phyloP scores from a whole-genome alignment of 257 asterid species.

The Phtheirospermum japonicum region DNA sequence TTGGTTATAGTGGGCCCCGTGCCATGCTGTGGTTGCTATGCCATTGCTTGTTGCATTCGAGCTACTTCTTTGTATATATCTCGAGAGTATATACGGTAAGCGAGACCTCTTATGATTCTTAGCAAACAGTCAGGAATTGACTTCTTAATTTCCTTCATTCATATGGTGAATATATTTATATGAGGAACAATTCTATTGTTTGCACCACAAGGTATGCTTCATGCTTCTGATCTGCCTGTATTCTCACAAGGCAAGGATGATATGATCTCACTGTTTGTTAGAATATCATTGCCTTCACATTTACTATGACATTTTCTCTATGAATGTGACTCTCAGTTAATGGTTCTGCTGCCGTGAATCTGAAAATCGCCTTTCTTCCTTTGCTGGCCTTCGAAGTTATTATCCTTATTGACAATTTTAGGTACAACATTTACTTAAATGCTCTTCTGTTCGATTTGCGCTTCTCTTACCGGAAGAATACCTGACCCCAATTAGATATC shows the following conservation, averaged over 20 bases:
- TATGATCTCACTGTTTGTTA: conserved; percentile 18
- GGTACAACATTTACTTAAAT: conserved; percentile 45
- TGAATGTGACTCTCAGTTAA: conserved; percentile 46
- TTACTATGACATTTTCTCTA: conserved; percentile 18
- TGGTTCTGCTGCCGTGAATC: conserved; percentile 65
- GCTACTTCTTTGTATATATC: conserved; percentile 95
- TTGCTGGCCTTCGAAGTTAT: conserved; percentile 75
- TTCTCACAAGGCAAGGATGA: conserved; percentile 18
- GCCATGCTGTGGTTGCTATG: conserved; percentile 93
- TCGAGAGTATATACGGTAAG: conserved; percentile 82
- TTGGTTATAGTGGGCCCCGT: conserved; percentile 94
- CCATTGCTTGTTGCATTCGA: conserved; percentile 95
- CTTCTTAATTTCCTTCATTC: not conserved
- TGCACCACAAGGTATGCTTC: conserved; percentile 11
- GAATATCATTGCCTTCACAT: conserved; percentile 12
- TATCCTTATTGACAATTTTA: conserved; percentile 82
- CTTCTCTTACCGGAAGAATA: conserved; percentile 20
- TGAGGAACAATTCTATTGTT: conserved; percentile 10
- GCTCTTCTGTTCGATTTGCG: conserved; percentile 16
- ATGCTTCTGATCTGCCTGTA: conserved; percentile 23
- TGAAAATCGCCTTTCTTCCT: conserved; percentile 90
- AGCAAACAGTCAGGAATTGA: conserved; percentile 17
- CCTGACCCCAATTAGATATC: conserved; percentile 14
- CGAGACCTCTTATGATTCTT: conserved; percentile 30
- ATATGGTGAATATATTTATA: not conserved